A percentile compares a stretch with the other conserved stretches of the same genome.
Conservation (phyloP, 2,329 filamentous ascomycete genomes). For the Fusarium sp. region DNA sequence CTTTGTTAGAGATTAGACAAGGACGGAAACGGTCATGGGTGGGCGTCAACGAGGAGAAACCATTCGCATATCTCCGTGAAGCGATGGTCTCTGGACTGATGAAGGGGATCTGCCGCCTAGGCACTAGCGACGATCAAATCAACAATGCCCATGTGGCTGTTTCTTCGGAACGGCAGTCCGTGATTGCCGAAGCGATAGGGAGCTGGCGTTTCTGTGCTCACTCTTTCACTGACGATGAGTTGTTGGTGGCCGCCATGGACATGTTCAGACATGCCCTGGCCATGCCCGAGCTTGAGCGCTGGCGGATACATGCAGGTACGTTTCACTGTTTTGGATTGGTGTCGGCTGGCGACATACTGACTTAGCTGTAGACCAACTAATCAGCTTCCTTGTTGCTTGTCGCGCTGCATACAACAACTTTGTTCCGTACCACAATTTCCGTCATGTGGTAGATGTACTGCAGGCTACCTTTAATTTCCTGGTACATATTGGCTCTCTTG, state of each 20-base stretch:
- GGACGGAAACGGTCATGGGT: conserved; percentile 93
- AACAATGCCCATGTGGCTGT: conserved; percentile 76
- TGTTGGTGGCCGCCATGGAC: conserved; percentile 84
- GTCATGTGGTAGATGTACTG: conserved; percentile 95
- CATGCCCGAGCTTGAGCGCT: conserved; percentile 84
- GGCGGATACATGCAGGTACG: conserved; percentile 82
- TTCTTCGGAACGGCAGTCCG: conserved; percentile 71
- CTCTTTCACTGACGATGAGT: conserved; percentile 88
- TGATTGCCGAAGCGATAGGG: conserved; percentile 77
- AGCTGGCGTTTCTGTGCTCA: conserved; percentile 92
- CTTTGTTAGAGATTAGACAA: conserved; percentile 77
- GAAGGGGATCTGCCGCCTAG: conserved; percentile 84
- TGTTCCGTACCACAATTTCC: conserved; percentile 98
- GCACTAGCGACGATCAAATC: conserved; percentile 73
- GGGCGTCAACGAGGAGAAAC: conserved; percentile 84
- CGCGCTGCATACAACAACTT: conserved; percentile 96
- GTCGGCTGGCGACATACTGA: conserved; percentile 54
- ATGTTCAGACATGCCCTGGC: conserved; percentile 92
- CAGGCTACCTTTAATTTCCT: conserved; percentile 95
- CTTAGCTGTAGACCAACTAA: conserved; percentile 75
- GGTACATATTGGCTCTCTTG: conserved; percentile 81
- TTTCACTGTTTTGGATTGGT: conserved; percentile 34
- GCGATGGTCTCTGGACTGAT: conserved; percentile 94
- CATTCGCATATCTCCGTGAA: conserved; percentile 89
- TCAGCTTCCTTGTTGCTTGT: conserved; percentile 87